Evolutionary conservation across 306 rosid genomes (phyloP).

Genomic region (Cyamopsis tetragonoloba): DNA sequence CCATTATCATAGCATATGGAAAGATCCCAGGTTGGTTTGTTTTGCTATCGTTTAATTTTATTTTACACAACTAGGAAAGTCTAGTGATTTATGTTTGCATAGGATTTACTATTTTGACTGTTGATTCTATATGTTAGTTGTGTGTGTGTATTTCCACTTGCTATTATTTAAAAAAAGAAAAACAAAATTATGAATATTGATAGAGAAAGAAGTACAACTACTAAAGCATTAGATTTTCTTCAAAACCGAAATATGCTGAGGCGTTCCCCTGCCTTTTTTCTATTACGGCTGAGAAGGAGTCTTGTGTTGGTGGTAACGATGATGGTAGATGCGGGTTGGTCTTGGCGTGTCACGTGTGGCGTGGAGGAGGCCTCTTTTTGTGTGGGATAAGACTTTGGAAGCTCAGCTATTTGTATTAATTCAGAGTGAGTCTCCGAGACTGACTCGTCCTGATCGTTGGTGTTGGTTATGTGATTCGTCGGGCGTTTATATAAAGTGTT

Average conservation of each 20-base stretch:
- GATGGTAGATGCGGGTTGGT: no score
- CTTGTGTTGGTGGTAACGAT: no score
- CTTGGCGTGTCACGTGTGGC: no score
- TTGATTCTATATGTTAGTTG: background rate
- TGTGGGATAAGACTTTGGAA: no score
- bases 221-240: background rate
- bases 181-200: background rate
- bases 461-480: no score
- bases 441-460: no score
- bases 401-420: no score
- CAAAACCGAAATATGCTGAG: background rate
- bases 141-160: background rate
- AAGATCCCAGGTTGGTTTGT: constrained; percentile 88
- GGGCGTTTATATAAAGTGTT: no score
- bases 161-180: constrained; percentile 1
- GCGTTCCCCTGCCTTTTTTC: no score
- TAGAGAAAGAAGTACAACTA: background rate
- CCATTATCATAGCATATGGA: constrained; percentile 98
- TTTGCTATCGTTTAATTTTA: background rate
- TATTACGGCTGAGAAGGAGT: no score
- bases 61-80: constrained; percentile 1
- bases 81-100: constrained; percentile 10
- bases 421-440: no score
- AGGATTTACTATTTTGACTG: background rate
- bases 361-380: no score